Conservation (phyloP, 768 basidiomycete genomes). For the Termitomyces heimii region DNA sequence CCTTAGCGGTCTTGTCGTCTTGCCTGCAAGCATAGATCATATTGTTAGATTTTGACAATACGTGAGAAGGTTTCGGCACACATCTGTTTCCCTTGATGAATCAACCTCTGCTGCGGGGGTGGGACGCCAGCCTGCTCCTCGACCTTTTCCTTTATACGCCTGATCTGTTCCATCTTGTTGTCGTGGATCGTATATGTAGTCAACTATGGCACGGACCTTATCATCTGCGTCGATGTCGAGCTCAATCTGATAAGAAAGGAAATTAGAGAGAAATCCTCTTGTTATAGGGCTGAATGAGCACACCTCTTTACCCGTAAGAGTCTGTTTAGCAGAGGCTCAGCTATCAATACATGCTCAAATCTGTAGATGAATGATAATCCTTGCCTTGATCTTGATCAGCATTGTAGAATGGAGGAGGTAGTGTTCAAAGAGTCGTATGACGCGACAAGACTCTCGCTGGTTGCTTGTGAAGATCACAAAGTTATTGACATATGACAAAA, state of each 20-base stretch:
- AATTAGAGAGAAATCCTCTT: background rate
- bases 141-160: slow-evolving; percentile 94
- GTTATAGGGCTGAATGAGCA: background rate
- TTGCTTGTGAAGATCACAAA: background rate
- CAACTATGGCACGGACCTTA: slow-evolving; percentile 45
- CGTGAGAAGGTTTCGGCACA: slow-evolving; percentile 30
- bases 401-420: slow-evolving; percentile 28
- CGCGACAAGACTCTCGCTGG: background rate
- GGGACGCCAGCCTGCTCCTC: slow-evolving; percentile 99
- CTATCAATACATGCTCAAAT: slow-evolving; percentile 1
- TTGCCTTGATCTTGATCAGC: slow-evolving; percentile 89
- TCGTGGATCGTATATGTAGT: background rate
- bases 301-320: slow-evolving; percentile 97
- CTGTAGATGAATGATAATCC: slow-evolving; percentile 9
- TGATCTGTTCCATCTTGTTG: slow-evolving; percentile 48
- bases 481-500: background rate
- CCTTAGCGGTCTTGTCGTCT: slow-evolving; percentile 87
- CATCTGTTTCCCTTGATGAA: slow-evolving; percentile 92
- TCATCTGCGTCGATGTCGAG: slow-evolving; percentile 90
- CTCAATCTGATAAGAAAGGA: slow-evolving; percentile 61
- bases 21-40: slow-evolving; percentile 28
- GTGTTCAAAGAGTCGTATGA: background rate
- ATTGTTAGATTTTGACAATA: background rate
- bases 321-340: slow-evolving; percentile 38
- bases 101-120: slow-evolving; percentile 91